Evolutionary conservation across 495 filamentous ascomycete genomes (phyloP).

Genomic region (Penicillium silybi): DNA sequence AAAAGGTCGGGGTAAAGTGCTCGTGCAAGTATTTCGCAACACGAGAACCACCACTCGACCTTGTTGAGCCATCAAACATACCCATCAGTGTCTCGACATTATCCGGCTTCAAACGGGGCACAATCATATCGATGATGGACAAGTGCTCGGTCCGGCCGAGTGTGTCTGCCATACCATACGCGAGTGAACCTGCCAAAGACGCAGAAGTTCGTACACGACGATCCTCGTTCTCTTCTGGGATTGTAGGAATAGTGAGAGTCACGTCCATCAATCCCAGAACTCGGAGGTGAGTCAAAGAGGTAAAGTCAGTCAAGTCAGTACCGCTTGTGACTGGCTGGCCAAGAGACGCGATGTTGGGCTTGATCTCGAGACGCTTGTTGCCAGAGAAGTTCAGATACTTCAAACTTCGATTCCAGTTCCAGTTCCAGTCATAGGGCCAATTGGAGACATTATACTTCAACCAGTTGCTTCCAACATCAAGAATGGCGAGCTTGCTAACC

Average conservation of each 20-base stretch:
- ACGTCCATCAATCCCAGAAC: conserved; percentile 97
- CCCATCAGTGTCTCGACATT: conserved; percentile 87
- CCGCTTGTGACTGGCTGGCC: conserved; percentile 48
- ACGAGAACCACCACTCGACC: conserved; percentile 84
- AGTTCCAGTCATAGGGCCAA: conserved; percentile 99
- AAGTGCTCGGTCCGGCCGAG: conserved; percentile 89
- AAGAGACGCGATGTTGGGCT: conserved; percentile 61
- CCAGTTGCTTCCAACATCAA: conserved; percentile 94
- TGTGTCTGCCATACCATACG: conserved; percentile 98
- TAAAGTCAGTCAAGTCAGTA: conserved; percentile 87
- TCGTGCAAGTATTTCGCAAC: conserved; percentile 96
- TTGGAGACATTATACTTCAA: conserved; percentile 99
- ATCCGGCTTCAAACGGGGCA: conserved; percentile 86
- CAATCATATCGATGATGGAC: conserved; percentile 96
- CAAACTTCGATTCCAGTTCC: conserved; percentile 95
- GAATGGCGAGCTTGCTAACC: conserved; percentile 79
- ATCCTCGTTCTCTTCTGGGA: conserved; percentile 93
- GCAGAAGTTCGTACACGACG: conserved; percentile 94
- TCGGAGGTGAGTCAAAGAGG: conserved; percentile 75
- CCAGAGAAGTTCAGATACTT: conserved; percentile 96
- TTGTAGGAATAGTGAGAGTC: conserved; percentile 84
- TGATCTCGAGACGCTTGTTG: conserved; percentile 96
- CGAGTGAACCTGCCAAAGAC: conserved; percentile 77
- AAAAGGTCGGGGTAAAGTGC: conserved; percentile 81
- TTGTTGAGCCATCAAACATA: conserved; percentile 88